Base-by-base conservation (phyloP, 768 basidiomycete genomes). In the Lanmaoa pseudosensibilis region DNA sequence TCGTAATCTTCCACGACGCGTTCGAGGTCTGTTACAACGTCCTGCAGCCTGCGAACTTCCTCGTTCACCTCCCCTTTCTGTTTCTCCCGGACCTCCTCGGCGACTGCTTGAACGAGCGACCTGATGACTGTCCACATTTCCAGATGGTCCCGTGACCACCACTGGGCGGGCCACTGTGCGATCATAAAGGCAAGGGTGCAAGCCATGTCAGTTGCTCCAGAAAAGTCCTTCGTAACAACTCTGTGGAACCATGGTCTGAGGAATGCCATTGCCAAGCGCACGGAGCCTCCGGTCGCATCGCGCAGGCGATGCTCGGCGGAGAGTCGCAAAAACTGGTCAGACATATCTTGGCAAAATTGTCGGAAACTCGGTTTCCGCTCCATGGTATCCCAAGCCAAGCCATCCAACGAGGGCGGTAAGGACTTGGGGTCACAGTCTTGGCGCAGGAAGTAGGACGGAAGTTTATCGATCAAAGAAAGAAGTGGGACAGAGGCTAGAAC, bases 401-500 rank as follows among this genome's bases (percentile, higher is more conserved):
- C 52, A n/a, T 74, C 69, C 63, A 82, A 71, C 7, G 74, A 69
- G 27, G 56, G 58, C 5, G 69, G 65, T 13, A 30, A 53, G 36
- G 56, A 58, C 55, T 75, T 75, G 40, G 68, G 63, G 44, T 70
- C 68, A 39, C 60, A 21, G 33, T 72, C 73, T 56, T 72, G 71
- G 58, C 69, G 63, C 48, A 80, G 67, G 69, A 90, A 88, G 65
- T 90, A 92, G 15, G 86, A 85, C 1, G 90, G 90, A 39, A 92
- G 78, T 62, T 82, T 84, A 57, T 82, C 78, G 56, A 92, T 72
- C 55, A 92, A 70, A 19, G 79, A 77, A 39, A 83, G 74, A 48
- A 92, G 80, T 1, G 89, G 87, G 23, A 92, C 74, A 16, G 90
- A 90, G 18, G 86, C 75, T 19, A 88, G 75, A 54, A 92, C 81